Conservation (phyloP, 2,329 filamentous ascomycete genomes). For the Venturia aucupariae region DNA sequence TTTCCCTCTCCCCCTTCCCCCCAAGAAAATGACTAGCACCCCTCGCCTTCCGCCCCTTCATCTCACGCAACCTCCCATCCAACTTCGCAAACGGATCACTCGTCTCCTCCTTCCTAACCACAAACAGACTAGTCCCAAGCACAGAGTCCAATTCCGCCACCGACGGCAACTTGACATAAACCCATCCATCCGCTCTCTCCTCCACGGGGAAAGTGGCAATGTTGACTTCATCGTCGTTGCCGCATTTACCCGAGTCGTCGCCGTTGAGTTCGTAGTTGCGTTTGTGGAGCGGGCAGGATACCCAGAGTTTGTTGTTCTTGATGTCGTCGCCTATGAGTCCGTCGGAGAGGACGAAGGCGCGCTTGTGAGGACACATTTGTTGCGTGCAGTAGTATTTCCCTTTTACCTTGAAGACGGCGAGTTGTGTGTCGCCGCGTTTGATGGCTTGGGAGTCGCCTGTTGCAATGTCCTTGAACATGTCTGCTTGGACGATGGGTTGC, state of each 20-base stretch:
- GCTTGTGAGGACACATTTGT: constrained; percentile 92
- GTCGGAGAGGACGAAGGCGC: constrained; percentile 80
- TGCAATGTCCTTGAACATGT: constrained; percentile 59
- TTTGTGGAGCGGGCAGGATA: constrained; percentile 84
- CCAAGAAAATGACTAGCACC: constrained; percentile 33
- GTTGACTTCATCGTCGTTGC: constrained; percentile 63
- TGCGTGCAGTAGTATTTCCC: constrained; percentile 78
- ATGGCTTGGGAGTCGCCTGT: constrained; percentile 68
- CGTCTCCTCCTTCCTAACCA: constrained; percentile 62
- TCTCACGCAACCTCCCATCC: constrained; percentile 46
- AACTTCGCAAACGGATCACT: constrained; percentile 45
- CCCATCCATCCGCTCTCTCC: constrained; percentile 62
- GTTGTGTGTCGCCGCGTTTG: constrained; percentile 80
- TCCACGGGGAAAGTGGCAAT: constrained; percentile 77
- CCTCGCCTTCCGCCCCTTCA: constrained; percentile 44
- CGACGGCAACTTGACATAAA: constrained; percentile 73
- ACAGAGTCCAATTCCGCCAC: constrained; percentile 71
- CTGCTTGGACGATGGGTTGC: constrained; percentile 68
- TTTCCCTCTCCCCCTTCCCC: constrained; percentile 27
- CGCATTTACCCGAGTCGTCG: constrained; percentile 57
- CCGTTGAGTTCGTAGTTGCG: constrained; percentile 73
- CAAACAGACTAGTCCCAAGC: constrained; percentile 71
- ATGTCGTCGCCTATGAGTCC: constrained; percentile 66
- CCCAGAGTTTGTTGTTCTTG: constrained; percentile 59
- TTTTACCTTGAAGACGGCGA: constrained; percentile 75